Percentiles rank a stretch among this genome's conserved stretches.
phyloP scores from a whole-genome alignment of 2,329 filamentous ascomycete species.

The Trichophyton rubrum region DNA sequence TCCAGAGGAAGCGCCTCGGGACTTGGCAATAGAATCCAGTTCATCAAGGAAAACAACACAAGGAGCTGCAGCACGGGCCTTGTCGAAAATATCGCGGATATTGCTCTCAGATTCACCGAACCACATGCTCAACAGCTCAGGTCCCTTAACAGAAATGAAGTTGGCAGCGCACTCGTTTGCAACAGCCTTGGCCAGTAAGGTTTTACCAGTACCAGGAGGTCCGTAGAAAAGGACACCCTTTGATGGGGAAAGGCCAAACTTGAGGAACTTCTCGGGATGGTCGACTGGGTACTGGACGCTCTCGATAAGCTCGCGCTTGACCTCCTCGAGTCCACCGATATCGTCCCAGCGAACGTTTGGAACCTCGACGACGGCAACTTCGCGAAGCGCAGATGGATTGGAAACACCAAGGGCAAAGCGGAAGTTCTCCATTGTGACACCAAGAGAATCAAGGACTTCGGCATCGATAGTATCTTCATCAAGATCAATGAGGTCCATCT shows the following conservation, averaged over 20 bases:
- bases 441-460: constrained; percentile 92
- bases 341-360: constrained; percentile 99
- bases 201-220: constrained; percentile 99
- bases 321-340: constrained; percentile 92
- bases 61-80: constrained; percentile 92
- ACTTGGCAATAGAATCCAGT: constrained; percentile 97
- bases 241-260: constrained; percentile 95
- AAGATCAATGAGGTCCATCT: constrained; percentile 99
- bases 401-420: constrained; percentile 93
- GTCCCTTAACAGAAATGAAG: constrained; percentile 99
- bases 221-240: constrained; percentile 98
- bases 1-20: constrained; percentile 88
- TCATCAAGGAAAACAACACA: constrained; percentile 99
- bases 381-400: constrained; percentile 95
- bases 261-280: constrained; percentile 99
- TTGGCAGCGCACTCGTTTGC: constrained; percentile 99
- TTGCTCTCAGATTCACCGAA: constrained; percentile 99
- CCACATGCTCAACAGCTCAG: constrained; percentile 98
- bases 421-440: constrained; percentile 99
- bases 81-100: constrained; percentile 99
- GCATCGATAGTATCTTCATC: constrained; percentile 99
- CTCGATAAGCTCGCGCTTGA: constrained; percentile 99
- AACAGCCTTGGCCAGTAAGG: constrained; percentile 96
- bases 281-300: constrained; percentile 98
- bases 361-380: constrained; percentile 97